Evolutionary conservation across 208 protist genomes (phyloP), one percentile per base, ranked within the genome.

Genomic region (Crithidia acanthocephali): DNA sequence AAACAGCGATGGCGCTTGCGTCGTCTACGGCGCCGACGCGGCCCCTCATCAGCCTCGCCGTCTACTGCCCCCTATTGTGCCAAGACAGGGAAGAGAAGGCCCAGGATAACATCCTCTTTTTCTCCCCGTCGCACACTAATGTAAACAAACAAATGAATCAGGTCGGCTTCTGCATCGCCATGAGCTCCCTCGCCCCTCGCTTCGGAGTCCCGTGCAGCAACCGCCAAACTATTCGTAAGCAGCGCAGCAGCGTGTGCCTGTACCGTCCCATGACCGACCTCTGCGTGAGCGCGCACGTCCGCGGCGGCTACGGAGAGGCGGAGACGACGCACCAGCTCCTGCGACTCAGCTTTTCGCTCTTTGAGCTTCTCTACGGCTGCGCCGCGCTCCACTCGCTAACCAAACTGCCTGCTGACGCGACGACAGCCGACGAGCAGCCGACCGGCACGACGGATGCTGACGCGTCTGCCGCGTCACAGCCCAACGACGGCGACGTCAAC

Each of bases 51-150:
- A 84, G 75, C 53, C 67, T 90, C 47, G 79, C 74, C 35, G 71
- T 91, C 23, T 95, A 84, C 68, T 83, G 68, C 68, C 86, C 90
- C 16, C 71, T 60, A 28, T 71, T 92, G 20, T 86, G 74, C 32
- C 45, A 76, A 10, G 74, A 81, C 22, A 44, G 62, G 5, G 90
- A 92, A 61, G 83, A 90, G 30, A 59, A 74, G 2, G 81, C 79
- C 23, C 72, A 77, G 53, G 86, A 95, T 60, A 91, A 89, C 58
- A 83, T 91, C 47, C 73, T 95, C 47, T 92, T 80, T 69, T 92
- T 85, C 70, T 80, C 83, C 51, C 85, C 90, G 20, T 6, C 35
- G 0, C 59, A 77, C 56, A 68, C 78, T 27, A 33, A 57, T 32
- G 7, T 58, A 8, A 86, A 86, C 60, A 32, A n/a, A 22, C 76